Evolutionary conservation across 2,329 filamentous ascomycete species (phyloP).

Genomic region (Ophiostoma tasmaniense): DNA sequence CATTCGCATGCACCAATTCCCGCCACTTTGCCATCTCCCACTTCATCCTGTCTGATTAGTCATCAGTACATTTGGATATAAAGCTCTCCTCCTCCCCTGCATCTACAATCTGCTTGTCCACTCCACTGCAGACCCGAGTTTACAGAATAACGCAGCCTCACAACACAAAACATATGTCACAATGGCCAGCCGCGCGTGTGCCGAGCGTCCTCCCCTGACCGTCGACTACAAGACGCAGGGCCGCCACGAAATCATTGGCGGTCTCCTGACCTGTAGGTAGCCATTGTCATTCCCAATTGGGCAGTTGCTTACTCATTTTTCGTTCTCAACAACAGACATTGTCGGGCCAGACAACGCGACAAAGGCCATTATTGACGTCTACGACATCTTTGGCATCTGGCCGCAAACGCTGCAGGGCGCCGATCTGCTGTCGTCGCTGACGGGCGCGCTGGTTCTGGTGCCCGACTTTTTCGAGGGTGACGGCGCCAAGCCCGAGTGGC

Average conservation of each 20-base stretch:
- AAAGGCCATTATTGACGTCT: slow-evolving; percentile 36
- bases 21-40: background rate
- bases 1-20: background rate
- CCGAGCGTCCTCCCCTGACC: slow-evolving; percentile 31
- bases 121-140: background rate
- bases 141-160: background rate
- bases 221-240: slow-evolving; percentile 35
- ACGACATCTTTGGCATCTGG: slow-evolving; percentile 40
- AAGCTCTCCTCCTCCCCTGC: background rate
- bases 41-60: background rate
- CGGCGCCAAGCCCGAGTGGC: slow-evolving; percentile 26
- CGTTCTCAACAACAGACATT: slow-evolving; percentile 28
- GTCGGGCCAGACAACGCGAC: slow-evolving; percentile 28
- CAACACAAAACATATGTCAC: background rate
- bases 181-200: slow-evolving; percentile 27
- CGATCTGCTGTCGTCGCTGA: slow-evolving; percentile 34
- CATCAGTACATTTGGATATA: background rate
- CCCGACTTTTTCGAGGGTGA: slow-evolving; percentile 34
- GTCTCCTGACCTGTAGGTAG: slow-evolving; percentile 35
- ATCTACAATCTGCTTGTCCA: background rate
- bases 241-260: slow-evolving; percentile 32
- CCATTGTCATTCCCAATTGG: background rate
- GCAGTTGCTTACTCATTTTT: background rate
- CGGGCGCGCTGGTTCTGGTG: slow-evolving; percentile 33
- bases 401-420: slow-evolving; percentile 41